Percentiles rank a stretch among this genome's conserved stretches.
Conservation (phyloP, 257 asterid genomes). For the Eucommia ulmoides region DNA sequence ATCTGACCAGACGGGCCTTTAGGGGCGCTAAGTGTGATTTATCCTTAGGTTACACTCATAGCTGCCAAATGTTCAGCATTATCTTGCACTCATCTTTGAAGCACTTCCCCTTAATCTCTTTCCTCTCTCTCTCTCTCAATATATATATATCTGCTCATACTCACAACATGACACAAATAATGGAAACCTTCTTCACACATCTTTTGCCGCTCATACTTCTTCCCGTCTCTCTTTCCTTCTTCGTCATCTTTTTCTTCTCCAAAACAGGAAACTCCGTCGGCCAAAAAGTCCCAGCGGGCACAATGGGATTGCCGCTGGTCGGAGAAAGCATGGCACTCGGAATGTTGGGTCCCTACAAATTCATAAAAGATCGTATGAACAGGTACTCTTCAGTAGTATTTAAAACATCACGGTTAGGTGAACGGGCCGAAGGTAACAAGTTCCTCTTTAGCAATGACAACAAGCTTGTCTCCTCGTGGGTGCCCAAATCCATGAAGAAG, state of each 20-base stretch:
- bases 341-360: background rate
- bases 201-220: background rate
- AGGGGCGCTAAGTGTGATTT: no score
- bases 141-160: no score
- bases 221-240: background rate
- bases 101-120: no score
- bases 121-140: no score
- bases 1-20: no score
- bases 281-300: background rate
- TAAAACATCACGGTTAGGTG: background rate
- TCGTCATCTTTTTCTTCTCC: background rate
- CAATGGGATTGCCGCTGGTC: background rate
- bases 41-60: no score
- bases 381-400: background rate
- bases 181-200: background rate
- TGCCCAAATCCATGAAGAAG: background rate
- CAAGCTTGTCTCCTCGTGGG: background rate
- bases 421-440: background rate
- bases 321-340: background rate
- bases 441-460: background rate
- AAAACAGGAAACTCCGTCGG: background rate
- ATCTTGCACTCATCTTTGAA: no score
- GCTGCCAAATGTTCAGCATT: no score
- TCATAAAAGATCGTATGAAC: background rate
- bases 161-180: no score